These are phyloP conservation scores for Chaetoscypha palmicola DNA, from an alignment of 2,329 filamentous ascomycete species.

Conservation along the genomic window DNA sequence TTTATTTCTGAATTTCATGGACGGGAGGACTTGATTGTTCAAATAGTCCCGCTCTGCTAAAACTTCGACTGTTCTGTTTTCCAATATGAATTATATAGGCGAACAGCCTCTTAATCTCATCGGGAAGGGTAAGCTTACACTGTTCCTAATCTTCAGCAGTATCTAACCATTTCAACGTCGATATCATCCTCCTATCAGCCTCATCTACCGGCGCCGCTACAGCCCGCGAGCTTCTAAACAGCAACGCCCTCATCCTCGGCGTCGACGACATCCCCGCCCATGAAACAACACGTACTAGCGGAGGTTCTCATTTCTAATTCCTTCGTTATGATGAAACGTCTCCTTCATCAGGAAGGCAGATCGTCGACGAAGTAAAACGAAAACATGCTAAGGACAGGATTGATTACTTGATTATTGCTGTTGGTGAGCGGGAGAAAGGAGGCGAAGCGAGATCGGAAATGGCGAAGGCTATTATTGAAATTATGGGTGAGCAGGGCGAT, in stretches of 20 bases:
- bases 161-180: background rate
- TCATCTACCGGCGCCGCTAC: background rate
- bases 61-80: too few species aligned
- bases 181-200: background rate
- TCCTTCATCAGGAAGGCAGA: background rate
- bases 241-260: background rate
- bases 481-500: background rate
- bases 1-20: too few species aligned
- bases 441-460: background rate
- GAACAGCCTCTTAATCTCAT: background rate
- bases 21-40: too few species aligned
- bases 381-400: background rate
- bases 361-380: background rate
- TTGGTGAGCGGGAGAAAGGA: background rate
- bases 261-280: background rate
- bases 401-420: background rate
- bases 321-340: background rate
- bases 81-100: background rate
- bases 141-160: background rate
- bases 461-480: background rate
- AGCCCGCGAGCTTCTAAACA: background rate
- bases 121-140: background rate
- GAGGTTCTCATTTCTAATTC: background rate
- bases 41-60: too few species aligned
- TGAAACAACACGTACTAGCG: background rate